A percentile compares a stretch with the other conserved stretches of the same genome.
phyloP scores from a whole-genome alignment of 2,329 filamentous ascomycete species.

The Dactylellina sp. region DNA sequence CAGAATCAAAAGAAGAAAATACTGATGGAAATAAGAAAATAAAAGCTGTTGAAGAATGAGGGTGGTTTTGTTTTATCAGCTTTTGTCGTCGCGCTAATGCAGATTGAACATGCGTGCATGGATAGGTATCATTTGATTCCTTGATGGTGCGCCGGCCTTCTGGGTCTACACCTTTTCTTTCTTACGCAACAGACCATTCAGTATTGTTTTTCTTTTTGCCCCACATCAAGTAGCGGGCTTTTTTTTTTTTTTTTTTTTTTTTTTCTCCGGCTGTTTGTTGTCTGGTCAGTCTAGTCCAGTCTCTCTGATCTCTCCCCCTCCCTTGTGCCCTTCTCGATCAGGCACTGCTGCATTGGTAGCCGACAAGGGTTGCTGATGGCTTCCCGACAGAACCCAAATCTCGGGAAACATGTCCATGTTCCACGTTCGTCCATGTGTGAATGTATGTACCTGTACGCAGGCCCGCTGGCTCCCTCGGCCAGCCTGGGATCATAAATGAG shows the following conservation, averaged over 20 bases:
- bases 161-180: conserved; percentile 28
- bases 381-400: conserved; percentile 55
- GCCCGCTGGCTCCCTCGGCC: conserved; percentile 9
- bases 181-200: too few species aligned
- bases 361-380: conserved; percentile 45
- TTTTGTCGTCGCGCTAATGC: conserved; percentile 53
- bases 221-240: conserved; percentile 28
- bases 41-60: too few species aligned
- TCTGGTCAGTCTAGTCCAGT: conserved; percentile 26
- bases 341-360: conserved; percentile 24
- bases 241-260: conserved; percentile 20
- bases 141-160: conserved; percentile 40
- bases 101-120: conserved; percentile 46
- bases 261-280: conserved; percentile 17
- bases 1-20: too few species aligned
- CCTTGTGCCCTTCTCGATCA: too few species aligned
- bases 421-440: conserved; percentile 4
- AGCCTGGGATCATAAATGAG: conserved; percentile 20
- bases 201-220: too few species aligned
- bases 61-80: conserved; percentile 34
- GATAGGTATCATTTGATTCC: conserved; percentile 49
- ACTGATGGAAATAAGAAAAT: too few species aligned
- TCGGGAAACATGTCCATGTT: conserved; percentile 47
- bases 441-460: too few species aligned
- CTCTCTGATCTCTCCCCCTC: conserved; percentile 15